Evolutionary conservation across 352 stramenopile genomes (phyloP).

Genomic region (Elongisporangium anandrum): DNA sequence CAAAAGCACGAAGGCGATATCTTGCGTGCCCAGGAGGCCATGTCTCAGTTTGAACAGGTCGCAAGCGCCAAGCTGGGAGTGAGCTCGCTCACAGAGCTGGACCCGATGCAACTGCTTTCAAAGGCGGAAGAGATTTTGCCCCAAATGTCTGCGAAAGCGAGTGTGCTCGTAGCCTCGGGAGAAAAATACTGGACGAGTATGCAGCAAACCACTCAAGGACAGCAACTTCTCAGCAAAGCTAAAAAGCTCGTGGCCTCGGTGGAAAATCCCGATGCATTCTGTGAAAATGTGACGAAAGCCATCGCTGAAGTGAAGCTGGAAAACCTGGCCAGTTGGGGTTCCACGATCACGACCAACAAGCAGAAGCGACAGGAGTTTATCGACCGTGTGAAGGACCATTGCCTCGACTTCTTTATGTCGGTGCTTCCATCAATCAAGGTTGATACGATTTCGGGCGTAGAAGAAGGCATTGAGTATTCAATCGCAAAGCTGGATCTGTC

Average conservation of each 20-base stretch:
- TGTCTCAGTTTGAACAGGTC: slow-evolving; percentile 49
- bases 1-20: slow-evolving; percentile 61
- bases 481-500: slow-evolving; percentile 77
- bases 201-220: slow-evolving; percentile 63
- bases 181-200: slow-evolving; percentile 71
- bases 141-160: slow-evolving; percentile 44
- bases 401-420: slow-evolving; percentile 83
- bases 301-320: slow-evolving; percentile 68
- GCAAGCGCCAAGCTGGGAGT: slow-evolving; percentile 60
- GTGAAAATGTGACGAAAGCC: slow-evolving; percentile 62
- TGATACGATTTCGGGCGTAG: slow-evolving; percentile 71
- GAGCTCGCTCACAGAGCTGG: slow-evolving; percentile 44
- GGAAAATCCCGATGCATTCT: slow-evolving; percentile 70
- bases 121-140: slow-evolving; percentile 69
- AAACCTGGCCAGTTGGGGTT: slow-evolving; percentile 64
- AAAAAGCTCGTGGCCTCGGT: slow-evolving; percentile 70
- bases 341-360: slow-evolving; percentile 46
- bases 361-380: slow-evolving; percentile 77
- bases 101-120: slow-evolving; percentile 44
- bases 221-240: slow-evolving; percentile 60
- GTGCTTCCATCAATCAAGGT: slow-evolving; percentile 81
- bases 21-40: slow-evolving; percentile 47
- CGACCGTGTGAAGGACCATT: slow-evolving; percentile 78
- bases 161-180: slow-evolving; percentile 49
- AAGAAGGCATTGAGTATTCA: slow-evolving; percentile 76